These are phyloP conservation scores for Alternaria hordeiaustralica DNA, from an alignment of 2,329 filamentous ascomycete genomes.

Conservation along the genomic window DNA sequence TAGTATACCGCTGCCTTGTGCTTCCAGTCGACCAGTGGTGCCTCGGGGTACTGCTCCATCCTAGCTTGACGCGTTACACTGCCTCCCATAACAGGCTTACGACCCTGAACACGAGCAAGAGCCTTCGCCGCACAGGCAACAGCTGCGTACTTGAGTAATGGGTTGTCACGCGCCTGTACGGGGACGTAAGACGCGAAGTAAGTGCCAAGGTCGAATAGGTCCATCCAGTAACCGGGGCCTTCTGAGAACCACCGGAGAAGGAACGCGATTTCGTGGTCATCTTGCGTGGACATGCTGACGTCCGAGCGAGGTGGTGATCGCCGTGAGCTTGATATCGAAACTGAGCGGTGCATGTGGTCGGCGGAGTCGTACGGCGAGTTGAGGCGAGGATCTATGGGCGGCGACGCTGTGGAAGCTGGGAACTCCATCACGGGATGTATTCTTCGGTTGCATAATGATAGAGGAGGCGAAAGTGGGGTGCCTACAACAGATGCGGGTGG, in stretches of 20 bases:
- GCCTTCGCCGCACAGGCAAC: slow-evolving; percentile 69
- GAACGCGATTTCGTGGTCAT: slow-evolving; percentile 65
- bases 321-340: slow-evolving; percentile 32
- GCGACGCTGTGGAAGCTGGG: slow-evolving; percentile 35
- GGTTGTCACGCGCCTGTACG: slow-evolving; percentile 60
- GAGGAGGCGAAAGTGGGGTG: slow-evolving; percentile 51
- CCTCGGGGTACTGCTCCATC: slow-evolving; percentile 61
- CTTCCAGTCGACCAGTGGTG: slow-evolving; percentile 61
- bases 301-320: slow-evolving; percentile 31
- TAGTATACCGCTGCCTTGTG: slow-evolving; percentile 68
- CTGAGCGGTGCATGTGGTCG: slow-evolving; percentile 34
- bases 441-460: slow-evolving; percentile 56
- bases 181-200: slow-evolving; percentile 68
- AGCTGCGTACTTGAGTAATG: slow-evolving; percentile 61
- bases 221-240: slow-evolving; percentile 66
- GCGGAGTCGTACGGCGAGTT: slow-evolving; percentile 38
- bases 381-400: slow-evolving; percentile 45
- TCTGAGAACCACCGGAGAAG: slow-evolving; percentile 67
- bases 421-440: slow-evolving; percentile 61
- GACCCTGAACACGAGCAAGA: slow-evolving; percentile 61
- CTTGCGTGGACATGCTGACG: slow-evolving; percentile 31
- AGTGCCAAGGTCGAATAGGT: slow-evolving; percentile 61
- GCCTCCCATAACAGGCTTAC: slow-evolving; percentile 58
- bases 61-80: slow-evolving; percentile 56
- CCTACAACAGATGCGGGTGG: slow-evolving; percentile 38